phyloP scores from a whole-genome alignment of 2,329 filamentous ascomycete species.

The Colletotrichum cuscutae region DNA sequence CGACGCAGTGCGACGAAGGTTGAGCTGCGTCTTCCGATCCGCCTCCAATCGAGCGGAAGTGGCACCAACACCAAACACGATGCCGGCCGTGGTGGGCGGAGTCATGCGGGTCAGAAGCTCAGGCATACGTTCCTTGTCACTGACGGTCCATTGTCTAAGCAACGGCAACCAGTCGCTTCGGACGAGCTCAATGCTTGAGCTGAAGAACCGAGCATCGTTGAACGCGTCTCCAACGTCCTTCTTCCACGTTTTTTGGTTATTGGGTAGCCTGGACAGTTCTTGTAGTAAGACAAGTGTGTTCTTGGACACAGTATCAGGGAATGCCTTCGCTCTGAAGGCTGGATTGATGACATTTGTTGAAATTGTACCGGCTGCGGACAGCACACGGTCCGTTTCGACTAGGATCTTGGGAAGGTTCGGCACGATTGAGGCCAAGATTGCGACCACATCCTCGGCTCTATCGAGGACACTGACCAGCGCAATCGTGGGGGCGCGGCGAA shows the following conservation, averaged over 20 bases:
- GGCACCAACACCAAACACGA: conserved; percentile 98
- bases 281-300: conserved; percentile 78
- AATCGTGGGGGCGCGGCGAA: conserved; percentile 47
- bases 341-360: conserved; percentile 86
- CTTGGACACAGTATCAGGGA: conserved; percentile 84
- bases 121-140: conserved; percentile 87
- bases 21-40: conserved; percentile 91
- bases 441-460: conserved; percentile 79
- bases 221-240: conserved; percentile 94
- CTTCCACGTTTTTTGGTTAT: conserved; percentile 89
- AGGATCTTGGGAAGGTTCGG: conserved; percentile 85
- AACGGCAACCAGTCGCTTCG: conserved; percentile 83
- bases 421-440: conserved; percentile 81
- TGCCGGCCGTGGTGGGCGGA: conserved; percentile 89
- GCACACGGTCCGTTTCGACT: conserved; percentile 85
- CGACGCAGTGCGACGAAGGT: conserved; percentile 83
- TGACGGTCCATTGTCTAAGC: conserved; percentile 83
- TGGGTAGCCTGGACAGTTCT: conserved; percentile 80
- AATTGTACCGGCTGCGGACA: conserved; percentile 81
- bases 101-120: conserved; percentile 84
- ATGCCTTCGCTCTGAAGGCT: conserved; percentile 83
- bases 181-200: conserved; percentile 72
- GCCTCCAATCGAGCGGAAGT: conserved; percentile 94
- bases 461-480: conserved; percentile 49
- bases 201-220: conserved; percentile 88